phyloP scores from a whole-genome alignment of 2,329 filamentous ascomycete genomes.

The Ceratocystis diversiconidia region DNA sequence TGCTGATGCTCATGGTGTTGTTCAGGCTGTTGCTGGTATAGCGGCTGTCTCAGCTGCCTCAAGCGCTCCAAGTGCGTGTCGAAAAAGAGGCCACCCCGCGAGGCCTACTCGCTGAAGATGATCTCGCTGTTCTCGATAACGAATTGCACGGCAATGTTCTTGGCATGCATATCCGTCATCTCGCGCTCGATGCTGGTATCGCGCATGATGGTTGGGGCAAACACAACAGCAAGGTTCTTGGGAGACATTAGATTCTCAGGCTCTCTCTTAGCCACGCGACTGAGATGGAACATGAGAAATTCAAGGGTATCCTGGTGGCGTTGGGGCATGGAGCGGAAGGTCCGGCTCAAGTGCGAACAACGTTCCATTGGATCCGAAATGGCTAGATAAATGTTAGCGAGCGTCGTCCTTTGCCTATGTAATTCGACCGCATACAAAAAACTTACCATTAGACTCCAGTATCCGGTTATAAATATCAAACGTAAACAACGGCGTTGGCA shows the following conservation, averaged over 20 bases:
- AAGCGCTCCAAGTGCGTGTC: background rate
- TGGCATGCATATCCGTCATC: slow-evolving; percentile 89
- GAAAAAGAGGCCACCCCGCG: slow-evolving; percentile 13
- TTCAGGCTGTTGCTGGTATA: background rate
- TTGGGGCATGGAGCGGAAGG: slow-evolving; percentile 64
- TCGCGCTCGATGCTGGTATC: slow-evolving; percentile 80
- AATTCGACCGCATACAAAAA: background rate
- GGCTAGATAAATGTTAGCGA: slow-evolving; percentile 30
- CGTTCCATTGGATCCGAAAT: slow-evolving; percentile 53
- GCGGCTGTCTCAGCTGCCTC: background rate
- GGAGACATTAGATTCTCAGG: slow-evolving; percentile 90
- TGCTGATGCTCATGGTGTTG: background rate
- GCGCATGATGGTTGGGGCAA: slow-evolving; percentile 94
- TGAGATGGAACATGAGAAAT: slow-evolving; percentile 86
- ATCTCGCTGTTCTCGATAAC: slow-evolving; percentile 77
- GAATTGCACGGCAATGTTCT: slow-evolving; percentile 85
- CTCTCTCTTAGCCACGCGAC: slow-evolving; percentile 69
- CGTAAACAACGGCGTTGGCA: slow-evolving; percentile 78
- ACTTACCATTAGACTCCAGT: slow-evolving; percentile 63
- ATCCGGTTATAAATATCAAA: slow-evolving; percentile 85
- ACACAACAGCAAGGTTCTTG: slow-evolving; percentile 90
- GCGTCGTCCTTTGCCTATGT: background rate
- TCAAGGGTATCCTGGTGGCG: slow-evolving; percentile 81
- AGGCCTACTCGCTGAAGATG: slow-evolving; percentile 48
- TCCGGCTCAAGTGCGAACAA: slow-evolving; percentile 54